Evolutionary conservation across 2,329 filamentous ascomycete genomes (phyloP).

Genomic region (Trichoderma sp.): DNA sequence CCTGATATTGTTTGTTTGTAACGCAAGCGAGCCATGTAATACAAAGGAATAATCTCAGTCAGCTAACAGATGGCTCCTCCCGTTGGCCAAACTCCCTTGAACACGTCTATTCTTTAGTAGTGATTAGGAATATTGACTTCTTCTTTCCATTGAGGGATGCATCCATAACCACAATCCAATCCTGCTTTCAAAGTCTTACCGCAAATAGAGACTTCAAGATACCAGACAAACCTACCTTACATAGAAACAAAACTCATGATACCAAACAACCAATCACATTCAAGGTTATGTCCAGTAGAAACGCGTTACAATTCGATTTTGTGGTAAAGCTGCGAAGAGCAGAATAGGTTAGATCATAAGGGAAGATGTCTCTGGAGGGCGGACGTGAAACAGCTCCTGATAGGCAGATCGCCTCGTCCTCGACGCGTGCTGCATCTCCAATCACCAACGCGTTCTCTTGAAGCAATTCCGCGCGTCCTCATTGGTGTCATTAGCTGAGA

Average conservation of each 20-base stretch:
- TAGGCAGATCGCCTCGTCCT: conserved; percentile 45
- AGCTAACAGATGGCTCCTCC: neutral
- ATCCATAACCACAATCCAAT: neutral
- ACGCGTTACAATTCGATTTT: neutral
- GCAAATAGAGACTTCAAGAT: neutral
- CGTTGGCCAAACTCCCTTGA: neutral
- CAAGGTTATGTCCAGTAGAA: neutral
- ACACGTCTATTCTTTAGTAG: neutral
- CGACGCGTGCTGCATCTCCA: conserved; percentile 53
- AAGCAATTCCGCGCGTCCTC: conserved; percentile 40
- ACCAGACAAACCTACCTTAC: neutral
- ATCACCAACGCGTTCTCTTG: conserved; percentile 38
- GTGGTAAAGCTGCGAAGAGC: conserved; percentile 25
- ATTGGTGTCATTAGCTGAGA: conserved; percentile 43
- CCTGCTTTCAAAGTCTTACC: neutral
- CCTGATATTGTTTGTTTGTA: neutral
- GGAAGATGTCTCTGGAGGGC: conserved; percentile 31
- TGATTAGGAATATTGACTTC: neutral
- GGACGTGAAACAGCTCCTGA: conserved; percentile 44
- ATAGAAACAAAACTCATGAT: neutral
- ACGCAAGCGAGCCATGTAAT: neutral
- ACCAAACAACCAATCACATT: neutral
- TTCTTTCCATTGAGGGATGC: neutral
- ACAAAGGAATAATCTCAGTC: neutral
- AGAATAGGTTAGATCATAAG: conserved; percentile 28